Evolutionary conservation across 805 yeast species (phyloP), one percentile per base, ranked within the genome.

Genomic region (Hemisphaericaspora nanyangensis): DNA sequence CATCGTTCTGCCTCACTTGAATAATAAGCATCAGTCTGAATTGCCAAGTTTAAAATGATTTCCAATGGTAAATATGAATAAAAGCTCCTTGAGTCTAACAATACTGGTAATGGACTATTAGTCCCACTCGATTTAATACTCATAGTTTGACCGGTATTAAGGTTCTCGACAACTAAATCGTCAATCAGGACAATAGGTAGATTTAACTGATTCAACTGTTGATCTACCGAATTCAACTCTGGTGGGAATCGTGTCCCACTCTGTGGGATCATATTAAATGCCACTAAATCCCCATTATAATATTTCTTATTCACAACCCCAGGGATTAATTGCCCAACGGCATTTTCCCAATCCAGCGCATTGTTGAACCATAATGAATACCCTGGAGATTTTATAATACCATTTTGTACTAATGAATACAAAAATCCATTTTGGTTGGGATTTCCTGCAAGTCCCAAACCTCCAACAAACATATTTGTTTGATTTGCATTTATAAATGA

Each of bases 11-110:
- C 51, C 5, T 65, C 62, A 4, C 60, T 55, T 3, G 74, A 69
- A 52, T 76, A 85, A 45, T 69, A 74, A 0, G 91, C 91, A 50
- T 80, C 80, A 29, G 81, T 61, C 57, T 85, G 90, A 18, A 83
- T 67, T 0, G 90, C 87, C 22, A 85, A 58, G 47, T 75, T 76
- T 36, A 84, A 67, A 30, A 85, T 62, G 5, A 76, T 54, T 33
- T 73, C 70, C 29, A 72, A 59, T 0, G 91, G 91, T 26, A 85
- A 54, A 51, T 64, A 73, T 20, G 68, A 68, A 54, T 59, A 74
- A 8, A 57, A 45, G 29, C 71, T 63, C 40, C 86, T 65, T 1
- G 85, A 63, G 51, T 83, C 88, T 16, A 84, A 52, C 4, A 82
- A 39, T 0, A 79, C 81, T 0, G 89, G 83, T 17, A 66, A 58